Percentiles rank a stretch among this genome's conserved stretches.
These are phyloP conservation scores for Schwanniomyces sp. DNA, from an alignment of 805 yeast genomes.

Conservation along the genomic window DNA sequence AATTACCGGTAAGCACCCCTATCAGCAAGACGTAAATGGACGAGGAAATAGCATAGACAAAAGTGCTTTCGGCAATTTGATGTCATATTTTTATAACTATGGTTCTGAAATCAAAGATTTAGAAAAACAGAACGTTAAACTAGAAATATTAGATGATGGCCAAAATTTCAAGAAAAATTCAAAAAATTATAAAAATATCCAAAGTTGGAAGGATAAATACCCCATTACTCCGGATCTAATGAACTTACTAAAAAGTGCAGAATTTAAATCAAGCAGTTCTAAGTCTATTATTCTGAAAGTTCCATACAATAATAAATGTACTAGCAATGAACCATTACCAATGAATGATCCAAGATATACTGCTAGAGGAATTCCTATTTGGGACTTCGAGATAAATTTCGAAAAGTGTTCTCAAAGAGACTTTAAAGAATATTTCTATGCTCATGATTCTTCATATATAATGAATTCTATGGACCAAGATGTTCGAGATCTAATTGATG, in stretches of 20 bases:
- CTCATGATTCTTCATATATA: conserved; percentile 5
- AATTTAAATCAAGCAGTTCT: conserved; percentile 16
- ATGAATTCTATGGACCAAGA: conserved; percentile 16
- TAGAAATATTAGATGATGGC: not conserved
- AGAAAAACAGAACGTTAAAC: not conserved
- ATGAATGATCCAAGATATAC: conserved; percentile 12
- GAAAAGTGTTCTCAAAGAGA: conserved; percentile 5
- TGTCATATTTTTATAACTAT: not conserved
- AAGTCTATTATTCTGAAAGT: conserved; percentile 10
- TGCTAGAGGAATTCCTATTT: conserved; percentile 22
- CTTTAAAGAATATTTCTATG: conserved; percentile 5
- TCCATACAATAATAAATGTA: not conserved
- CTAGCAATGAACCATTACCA: conserved; percentile 5
- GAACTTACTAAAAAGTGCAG: conserved; percentile 3
- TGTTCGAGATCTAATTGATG: conserved; percentile 15
- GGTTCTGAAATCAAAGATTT: not conserved
- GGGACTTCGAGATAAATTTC: conserved; percentile 16
- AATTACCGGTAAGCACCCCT: conserved; percentile 30
- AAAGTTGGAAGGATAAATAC: not conserved
- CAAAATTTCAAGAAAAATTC: not conserved
- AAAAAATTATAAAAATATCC: not conserved
- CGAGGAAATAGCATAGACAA: not conserved
- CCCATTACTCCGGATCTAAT: conserved; percentile 4
- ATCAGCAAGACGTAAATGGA: conserved; percentile 10
- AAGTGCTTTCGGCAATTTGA: not conserved